Percentiles rank a stretch among this genome's conserved stretches.
Conservation (phyloP, 192 early-diverging fungal species). For the Entomortierella lignicola region DNA sequence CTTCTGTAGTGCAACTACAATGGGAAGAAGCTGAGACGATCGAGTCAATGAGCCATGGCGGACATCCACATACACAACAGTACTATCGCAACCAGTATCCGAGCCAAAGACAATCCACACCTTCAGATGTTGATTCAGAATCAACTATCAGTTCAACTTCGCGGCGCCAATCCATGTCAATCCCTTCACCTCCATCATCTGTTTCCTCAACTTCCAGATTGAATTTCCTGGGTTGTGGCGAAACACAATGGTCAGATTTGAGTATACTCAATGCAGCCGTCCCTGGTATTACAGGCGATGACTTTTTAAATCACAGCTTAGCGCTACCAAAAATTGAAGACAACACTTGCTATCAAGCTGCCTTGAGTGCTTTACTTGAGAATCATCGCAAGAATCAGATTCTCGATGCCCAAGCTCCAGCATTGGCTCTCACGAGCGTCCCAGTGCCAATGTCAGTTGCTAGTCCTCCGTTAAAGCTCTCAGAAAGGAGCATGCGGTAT, state of each 20-base stretch:
- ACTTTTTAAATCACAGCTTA: conserved; percentile 11
- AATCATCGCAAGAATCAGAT: conserved; percentile 35
- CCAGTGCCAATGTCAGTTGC: conserved; percentile 18
- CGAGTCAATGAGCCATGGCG: conserved; percentile 50
- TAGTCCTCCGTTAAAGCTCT: conserved; percentile 11
- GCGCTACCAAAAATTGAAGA: conserved; percentile 15
- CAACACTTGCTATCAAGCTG: conserved; percentile 24
- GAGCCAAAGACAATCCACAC: neutral
- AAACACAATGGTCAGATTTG: conserved; percentile 3
- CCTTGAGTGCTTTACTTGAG: conserved; percentile 30
- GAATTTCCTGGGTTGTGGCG: neutral
- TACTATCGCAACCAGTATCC: conserved; percentile 4
- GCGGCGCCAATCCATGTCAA: conserved; percentile 1
- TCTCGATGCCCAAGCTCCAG: conserved; percentile 18
- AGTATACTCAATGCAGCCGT: conserved; percentile 17
- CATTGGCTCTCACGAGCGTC: conserved; percentile 18
- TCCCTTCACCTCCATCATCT: conserved; percentile 18
- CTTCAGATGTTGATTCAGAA: conserved; percentile 1
- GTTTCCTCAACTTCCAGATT: conserved; percentile 13
- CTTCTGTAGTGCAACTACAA: conserved; percentile 23
- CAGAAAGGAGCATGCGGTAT: conserved; percentile 2
- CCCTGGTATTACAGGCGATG: conserved; percentile 26
- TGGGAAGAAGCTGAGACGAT: conserved; percentile 54
- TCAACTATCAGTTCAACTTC: conserved; percentile 5
- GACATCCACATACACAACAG: conserved; percentile 36